A percentile compares a stretch with the other conserved stretches of the same genome.
Evolutionary conservation across 2,329 filamentous ascomycete genomes (phyloP).

Genomic region (Aureobasidium sp.): DNA sequence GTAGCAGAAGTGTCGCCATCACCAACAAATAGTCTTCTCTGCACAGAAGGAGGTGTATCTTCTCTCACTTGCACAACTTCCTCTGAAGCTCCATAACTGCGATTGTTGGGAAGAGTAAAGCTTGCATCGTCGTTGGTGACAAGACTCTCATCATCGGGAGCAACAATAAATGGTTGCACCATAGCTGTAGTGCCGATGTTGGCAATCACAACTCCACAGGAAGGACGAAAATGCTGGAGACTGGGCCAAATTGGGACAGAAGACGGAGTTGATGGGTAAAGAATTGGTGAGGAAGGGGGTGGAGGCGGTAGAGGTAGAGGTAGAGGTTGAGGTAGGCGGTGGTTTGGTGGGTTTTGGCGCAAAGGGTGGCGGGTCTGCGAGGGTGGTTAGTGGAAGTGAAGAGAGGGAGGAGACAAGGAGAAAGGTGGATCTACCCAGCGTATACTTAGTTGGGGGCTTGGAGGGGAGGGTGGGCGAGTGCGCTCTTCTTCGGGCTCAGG

Average conservation of each 20-base stretch:
- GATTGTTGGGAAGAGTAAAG: too few species aligned
- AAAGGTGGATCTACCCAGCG: neutral
- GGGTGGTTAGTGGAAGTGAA: neutral
- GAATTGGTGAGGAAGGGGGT: neutral
- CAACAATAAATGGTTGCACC: neutral
- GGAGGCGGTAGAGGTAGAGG: neutral
- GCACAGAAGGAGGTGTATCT: neutral
- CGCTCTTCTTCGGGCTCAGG: neutral
- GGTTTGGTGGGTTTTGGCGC: slow-evolving; percentile 12
- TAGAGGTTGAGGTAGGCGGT: neutral
- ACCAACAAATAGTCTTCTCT: neutral
- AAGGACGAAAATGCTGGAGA: neutral
- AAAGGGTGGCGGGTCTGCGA: slow-evolving; percentile 8
- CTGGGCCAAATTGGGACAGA: neutral
- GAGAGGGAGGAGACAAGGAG: neutral
- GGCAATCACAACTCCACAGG: neutral
- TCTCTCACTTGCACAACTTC: neutral
- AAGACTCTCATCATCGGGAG: neutral
- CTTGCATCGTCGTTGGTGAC: too few species aligned
- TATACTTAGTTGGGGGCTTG: neutral
- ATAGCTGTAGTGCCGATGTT: neutral
- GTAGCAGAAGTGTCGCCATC: neutral
- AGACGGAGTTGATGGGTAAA: neutral
- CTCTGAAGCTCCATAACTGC: too few species aligned
- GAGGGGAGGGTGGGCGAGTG: neutral